These are phyloP conservation scores for Caryopteris hybrid DNA, from an alignment of 305 asterid genomes.

Conservation along the genomic window DNA sequence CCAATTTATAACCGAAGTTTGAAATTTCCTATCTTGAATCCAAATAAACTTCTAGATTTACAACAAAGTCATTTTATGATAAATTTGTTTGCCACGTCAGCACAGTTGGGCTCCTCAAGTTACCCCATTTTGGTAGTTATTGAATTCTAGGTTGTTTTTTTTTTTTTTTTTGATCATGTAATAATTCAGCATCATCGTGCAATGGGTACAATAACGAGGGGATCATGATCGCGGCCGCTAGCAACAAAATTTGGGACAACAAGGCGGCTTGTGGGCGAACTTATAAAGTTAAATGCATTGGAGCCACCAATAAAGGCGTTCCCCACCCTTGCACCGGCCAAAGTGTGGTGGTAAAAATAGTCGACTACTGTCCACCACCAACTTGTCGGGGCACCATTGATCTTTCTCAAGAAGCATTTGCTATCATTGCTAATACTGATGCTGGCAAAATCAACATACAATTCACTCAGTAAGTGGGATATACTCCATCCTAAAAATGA, in stretches of 20 bases:
- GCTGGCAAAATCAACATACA: constrained; percentile 39
- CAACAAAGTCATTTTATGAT: too few relatives aligned
- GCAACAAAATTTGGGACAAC: constrained; percentile 33
- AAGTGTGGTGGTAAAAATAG: constrained; percentile 27
- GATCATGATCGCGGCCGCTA: constrained; percentile 46
- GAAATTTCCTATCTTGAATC: too few relatives aligned
- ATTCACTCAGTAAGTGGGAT: constrained; percentile 30
- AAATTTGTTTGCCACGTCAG: too few relatives aligned
- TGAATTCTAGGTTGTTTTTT: too few relatives aligned
- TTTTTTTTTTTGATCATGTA: too few relatives aligned
- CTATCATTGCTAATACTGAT: constrained; percentile 37
- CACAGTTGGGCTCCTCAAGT: too few relatives aligned
- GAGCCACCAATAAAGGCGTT: constrained; percentile 32
- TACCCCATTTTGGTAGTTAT: too few relatives aligned
- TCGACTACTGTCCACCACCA: constrained; percentile 38
- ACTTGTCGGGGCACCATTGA: constrained; percentile 41
- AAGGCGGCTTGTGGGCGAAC: constrained; percentile 37
- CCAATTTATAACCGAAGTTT: too few relatives aligned
- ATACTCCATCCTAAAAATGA: too few relatives aligned
- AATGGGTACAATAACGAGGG: constrained; percentile 34
- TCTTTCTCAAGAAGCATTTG: constrained; percentile 51
- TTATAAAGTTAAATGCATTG: constrained; percentile 37
- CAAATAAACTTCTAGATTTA: too few relatives aligned
- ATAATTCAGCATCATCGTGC: constrained; percentile 38
- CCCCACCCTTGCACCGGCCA: constrained; percentile 42